phyloP scores from a whole-genome alignment of 768 basidiomycete genomes.

The Lactarius evosmus region DNA sequence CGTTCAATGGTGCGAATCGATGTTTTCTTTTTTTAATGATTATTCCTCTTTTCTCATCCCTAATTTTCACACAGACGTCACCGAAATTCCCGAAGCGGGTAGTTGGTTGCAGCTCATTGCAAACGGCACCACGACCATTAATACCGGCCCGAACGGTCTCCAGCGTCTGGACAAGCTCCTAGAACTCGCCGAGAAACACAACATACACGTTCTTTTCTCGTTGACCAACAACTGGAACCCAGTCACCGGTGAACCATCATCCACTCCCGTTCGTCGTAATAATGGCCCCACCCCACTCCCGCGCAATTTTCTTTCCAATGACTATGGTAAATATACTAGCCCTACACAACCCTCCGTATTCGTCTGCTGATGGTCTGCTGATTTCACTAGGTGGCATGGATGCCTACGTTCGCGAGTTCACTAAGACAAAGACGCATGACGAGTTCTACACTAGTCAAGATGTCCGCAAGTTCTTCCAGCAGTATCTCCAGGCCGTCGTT shows the following conservation, averaged over 20 bases:
- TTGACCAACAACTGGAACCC: slow-evolving; percentile 30
- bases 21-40: not conserved
- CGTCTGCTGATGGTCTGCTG: not conserved
- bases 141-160: slow-evolving; percentile 58
- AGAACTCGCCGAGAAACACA: slow-evolving; percentile 50
- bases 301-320: slow-evolving; percentile 34
- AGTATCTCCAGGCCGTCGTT: slow-evolving; percentile 18
- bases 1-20: slow-evolving; percentile 55
- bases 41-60: not conserved
- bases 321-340: slow-evolving; percentile 30
- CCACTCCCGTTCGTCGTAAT: slow-evolving; percentile 12
- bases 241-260: not conserved
- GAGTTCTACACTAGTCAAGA: slow-evolving; percentile 39
- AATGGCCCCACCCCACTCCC: slow-evolving; percentile 26
- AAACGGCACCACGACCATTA: slow-evolving; percentile 55
- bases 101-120: slow-evolving; percentile 61
- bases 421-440: slow-evolving; percentile 36
- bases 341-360: not conserved
- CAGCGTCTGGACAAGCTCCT: slow-evolving; percentile 60
- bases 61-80: slow-evolving; percentile 19
- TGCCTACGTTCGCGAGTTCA: slow-evolving; percentile 36
- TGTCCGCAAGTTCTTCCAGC: slow-evolving; percentile 27
- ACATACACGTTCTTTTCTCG: slow-evolving; percentile 38
- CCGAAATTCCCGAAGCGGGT: slow-evolving; percentile 41
- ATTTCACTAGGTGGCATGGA: slow-evolving; percentile 40